These are phyloP conservation scores for Acanthamoeba royreba DNA, from an alignment of 208 protist genomes.

Conservation along the genomic window DNA sequence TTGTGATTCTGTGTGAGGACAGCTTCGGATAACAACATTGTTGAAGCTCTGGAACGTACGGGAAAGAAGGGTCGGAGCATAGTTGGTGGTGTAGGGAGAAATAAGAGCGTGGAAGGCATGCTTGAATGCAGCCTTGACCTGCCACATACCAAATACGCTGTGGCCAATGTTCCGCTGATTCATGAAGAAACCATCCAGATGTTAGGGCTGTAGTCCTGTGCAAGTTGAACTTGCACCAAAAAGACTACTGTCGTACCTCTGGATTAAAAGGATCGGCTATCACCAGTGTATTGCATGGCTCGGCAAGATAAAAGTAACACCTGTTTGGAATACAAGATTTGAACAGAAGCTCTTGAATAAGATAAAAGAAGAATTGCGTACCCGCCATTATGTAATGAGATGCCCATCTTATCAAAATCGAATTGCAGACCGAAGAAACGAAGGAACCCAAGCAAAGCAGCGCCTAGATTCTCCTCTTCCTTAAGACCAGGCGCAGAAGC, in stretches of 20 bases:
- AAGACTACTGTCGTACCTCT: neutral
- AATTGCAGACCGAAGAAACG: slow-evolving; percentile 18
- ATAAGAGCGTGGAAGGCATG: slow-evolving; percentile 32
- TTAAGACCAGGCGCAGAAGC: neutral
- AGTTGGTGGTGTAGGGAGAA: slow-evolving; percentile 39
- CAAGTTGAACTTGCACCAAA: neutral
- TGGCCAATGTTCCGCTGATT: slow-evolving; percentile 37
- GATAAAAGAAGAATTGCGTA: neutral
- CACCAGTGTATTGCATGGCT: slow-evolving; percentile 34
- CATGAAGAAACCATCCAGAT: neutral
- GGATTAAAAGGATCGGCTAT: slow-evolving; percentile 44
- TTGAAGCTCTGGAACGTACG: neutral
- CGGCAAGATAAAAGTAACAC: slow-evolving; percentile 18
- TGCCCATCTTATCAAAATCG: slow-evolving; percentile 43
- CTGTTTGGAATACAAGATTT: neutral
- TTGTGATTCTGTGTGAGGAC: neutral
- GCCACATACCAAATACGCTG: slow-evolving; percentile 45
- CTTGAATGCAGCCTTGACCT: slow-evolving; percentile 27
- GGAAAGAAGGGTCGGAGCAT: slow-evolving; percentile 9
- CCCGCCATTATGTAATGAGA: slow-evolving; percentile 29
- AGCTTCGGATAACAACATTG: neutral
- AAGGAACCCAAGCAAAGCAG: slow-evolving; percentile 14
- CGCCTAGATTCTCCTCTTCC: slow-evolving; percentile 42
- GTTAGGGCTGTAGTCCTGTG: neutral
- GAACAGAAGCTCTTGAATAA: neutral